Conservation (phyloP, 352 stramenopile species). For the Phytophthora boehmeriae region DNA sequence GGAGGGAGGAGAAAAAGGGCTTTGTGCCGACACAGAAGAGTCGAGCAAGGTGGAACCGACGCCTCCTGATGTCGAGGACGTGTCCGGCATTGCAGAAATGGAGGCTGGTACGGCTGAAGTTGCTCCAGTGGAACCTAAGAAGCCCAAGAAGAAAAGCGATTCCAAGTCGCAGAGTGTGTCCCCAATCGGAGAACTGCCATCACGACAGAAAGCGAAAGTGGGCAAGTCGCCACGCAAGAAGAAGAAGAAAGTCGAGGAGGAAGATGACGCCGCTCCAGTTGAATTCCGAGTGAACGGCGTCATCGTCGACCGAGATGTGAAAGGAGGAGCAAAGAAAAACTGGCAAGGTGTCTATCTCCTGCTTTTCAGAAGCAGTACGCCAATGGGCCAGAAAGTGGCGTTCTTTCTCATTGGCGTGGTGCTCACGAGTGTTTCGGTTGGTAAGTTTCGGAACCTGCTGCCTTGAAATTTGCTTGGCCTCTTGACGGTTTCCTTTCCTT, state of each 20-base stretch:
- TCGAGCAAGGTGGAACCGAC: constrained; percentile 25
- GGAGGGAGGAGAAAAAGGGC: constrained; percentile 38
- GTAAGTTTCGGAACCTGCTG: constrained; percentile 31
- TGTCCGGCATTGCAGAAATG: constrained; percentile 6
- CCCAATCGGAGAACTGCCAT: constrained; percentile 30
- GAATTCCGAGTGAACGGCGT: constrained; percentile 74
- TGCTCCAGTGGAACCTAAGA: not conserved
- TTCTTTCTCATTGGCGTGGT: constrained; percentile 75
- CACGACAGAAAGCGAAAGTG: constrained; percentile 25
- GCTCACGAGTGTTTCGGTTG: constrained; percentile 63
- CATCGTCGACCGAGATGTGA: constrained; percentile 70
- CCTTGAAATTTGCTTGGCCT: constrained; percentile 2
- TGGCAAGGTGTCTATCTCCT: constrained; percentile 79
- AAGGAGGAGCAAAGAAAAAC: constrained; percentile 56
- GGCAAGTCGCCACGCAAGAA: constrained; percentile 34
- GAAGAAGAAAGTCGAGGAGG: constrained; percentile 29
- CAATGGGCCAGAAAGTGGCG: constrained; percentile 65
- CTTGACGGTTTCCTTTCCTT: constrained; percentile 1
- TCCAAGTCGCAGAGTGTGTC: constrained; percentile 26
- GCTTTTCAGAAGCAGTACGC: constrained; percentile 75
- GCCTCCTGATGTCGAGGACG: constrained; percentile 19
- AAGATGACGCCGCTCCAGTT: constrained; percentile 25
- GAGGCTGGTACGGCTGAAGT: not conserved
- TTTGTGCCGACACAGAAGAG: constrained; percentile 20
- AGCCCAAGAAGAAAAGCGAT: constrained; percentile 6